Evolutionary conservation across 352 stramenopile genomes (phyloP).

Genomic region (Phytophthora colocasiae): DNA sequence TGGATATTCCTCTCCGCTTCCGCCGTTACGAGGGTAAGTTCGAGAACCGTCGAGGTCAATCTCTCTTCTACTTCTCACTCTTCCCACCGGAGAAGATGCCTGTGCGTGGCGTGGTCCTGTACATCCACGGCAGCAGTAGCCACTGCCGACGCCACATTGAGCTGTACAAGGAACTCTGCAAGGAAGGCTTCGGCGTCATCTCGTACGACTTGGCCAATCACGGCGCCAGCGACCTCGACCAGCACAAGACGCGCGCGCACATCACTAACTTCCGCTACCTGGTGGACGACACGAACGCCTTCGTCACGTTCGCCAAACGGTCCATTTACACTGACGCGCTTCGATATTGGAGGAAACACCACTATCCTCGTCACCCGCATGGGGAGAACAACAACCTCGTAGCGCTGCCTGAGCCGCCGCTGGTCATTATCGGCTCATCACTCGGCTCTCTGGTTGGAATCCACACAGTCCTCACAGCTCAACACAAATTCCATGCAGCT

Average conservation of each 20-base stretch:
- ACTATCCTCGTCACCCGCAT: conserved; percentile 23
- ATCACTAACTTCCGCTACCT: conserved; percentile 49
- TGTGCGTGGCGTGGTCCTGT: conserved; percentile 57
- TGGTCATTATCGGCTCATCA: conserved; percentile 67
- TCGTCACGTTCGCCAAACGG: conserved; percentile 49
- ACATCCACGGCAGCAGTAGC: conserved; percentile 52
- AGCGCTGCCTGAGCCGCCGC: conserved; percentile 30
- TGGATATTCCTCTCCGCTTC: conserved; percentile 35
- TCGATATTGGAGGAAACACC: conserved; percentile 33
- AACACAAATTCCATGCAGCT: conserved; percentile 58
- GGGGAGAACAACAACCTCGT: conserved; percentile 21
- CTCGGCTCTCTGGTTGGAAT: conserved; percentile 64
- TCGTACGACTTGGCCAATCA: conserved; percentile 59
- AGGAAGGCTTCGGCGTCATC: conserved; percentile 51
- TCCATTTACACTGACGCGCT: conserved; percentile 41
- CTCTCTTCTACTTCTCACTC: conserved; percentile 52
- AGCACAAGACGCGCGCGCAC: conserved; percentile 45
- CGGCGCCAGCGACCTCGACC: conserved; percentile 52
- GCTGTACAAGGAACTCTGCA: conserved; percentile 52
- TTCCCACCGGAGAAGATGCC: conserved; percentile 36
- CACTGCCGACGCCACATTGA: conserved; percentile 54
- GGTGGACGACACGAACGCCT: conserved; percentile 59
- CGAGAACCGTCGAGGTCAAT: conserved; percentile 43
- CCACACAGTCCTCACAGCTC: conserved; percentile 54
- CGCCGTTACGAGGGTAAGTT: conserved; percentile 47